These are phyloP conservation scores for Didymella keratinophila DNA, from an alignment of 2,329 filamentous ascomycete genomes.

Conservation along the genomic window DNA sequence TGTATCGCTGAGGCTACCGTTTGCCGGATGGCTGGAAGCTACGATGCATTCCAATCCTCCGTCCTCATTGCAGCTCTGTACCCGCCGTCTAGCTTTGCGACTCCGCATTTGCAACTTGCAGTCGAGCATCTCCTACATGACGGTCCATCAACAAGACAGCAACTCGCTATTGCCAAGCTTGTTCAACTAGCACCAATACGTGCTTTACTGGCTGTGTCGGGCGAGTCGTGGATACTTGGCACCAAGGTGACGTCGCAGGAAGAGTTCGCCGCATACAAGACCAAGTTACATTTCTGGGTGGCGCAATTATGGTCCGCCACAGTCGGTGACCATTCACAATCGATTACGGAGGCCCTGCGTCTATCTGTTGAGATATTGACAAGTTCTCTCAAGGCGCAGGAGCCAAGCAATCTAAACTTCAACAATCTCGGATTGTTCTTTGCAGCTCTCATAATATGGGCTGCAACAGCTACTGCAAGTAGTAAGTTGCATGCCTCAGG, in stretches of 20 bases:
- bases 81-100: slow-evolving; percentile 28
- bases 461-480: slow-evolving; percentile 39
- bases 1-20: slow-evolving; percentile 38
- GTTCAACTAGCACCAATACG: slow-evolving; percentile 51
- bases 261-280: slow-evolving; percentile 45
- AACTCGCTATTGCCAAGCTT: slow-evolving; percentile 50
- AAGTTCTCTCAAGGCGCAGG: slow-evolving; percentile 34
- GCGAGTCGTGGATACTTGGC: slow-evolving; percentile 56
- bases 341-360: slow-evolving; percentile 34
- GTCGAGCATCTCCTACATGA: slow-evolving; percentile 39
- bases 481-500: slow-evolving; percentile 23
- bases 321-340: slow-evolving; percentile 17
- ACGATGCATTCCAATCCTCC: slow-evolving; percentile 49
- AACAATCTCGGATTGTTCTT: slow-evolving; percentile 48
- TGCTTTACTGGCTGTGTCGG: slow-evolving; percentile 54
- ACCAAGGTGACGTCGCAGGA: slow-evolving; percentile 50
- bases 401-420: slow-evolving; percentile 30
- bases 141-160: slow-evolving; percentile 35
- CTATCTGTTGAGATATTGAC: slow-evolving; percentile 9
- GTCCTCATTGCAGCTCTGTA: slow-evolving; percentile 49
- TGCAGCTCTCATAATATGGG: slow-evolving; percentile 48
- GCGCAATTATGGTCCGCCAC: slow-evolving; percentile 35
- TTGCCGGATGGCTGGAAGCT: slow-evolving; percentile 16
- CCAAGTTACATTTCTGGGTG: slow-evolving; percentile 49
- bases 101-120: slow-evolving; percentile 21